Base-by-base conservation (phyloP, 257 asterid species). In the Hygrophila difformis region DNA sequence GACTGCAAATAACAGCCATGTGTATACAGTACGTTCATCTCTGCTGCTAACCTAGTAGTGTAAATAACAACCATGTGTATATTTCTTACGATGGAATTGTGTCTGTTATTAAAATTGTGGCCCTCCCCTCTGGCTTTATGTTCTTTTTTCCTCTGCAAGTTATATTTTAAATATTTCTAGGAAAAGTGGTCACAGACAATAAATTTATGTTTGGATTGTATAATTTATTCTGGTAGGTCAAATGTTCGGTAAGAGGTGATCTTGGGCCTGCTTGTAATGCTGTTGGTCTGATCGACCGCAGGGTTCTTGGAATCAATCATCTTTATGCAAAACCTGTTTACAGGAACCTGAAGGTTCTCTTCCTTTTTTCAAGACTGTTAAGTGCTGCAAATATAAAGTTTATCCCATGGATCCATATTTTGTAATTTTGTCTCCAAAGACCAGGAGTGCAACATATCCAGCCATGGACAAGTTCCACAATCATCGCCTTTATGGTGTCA, bases 261-360 rank as follows among this genome's bases (percentile, higher is more conserved):
- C 79, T 87, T 1, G 71, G 91, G 46, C 97, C 97, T 40, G 91
- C 81, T 24, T 87, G 97, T 63, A 87, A 80, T 56, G 55, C 97
- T 62, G 97, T 83, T 50, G 94, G 81, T 50, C 73, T 83, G 97
- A 64, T 87, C 40, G 97, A 87, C 69, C 88, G 91, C 21, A 40
- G 22, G 46, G 26, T 87, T 59, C 87, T 87, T 58, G 94, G 97
- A 35, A 59, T 73, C 18, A 47, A 69, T 56, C 97, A 77, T 75
- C 76, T 87, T 39, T 83, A 83, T 56, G 46, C 67, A 45, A 79
- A 79, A 53, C 93, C 97, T 7, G 89, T 71, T 19, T 83, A 79
- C 49, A 68, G 79, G 70, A 83, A 82, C 65, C 71, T 87, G 57
- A 73, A 79, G 91, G 93, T 79, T 66, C 62, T 44, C 40, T 44